A percentile compares a stretch with the other conserved stretches of the same genome.
Evolutionary conservation across 495 filamentous ascomycete genomes (phyloP).

Genomic region (Pyronema domesticum): DNA sequence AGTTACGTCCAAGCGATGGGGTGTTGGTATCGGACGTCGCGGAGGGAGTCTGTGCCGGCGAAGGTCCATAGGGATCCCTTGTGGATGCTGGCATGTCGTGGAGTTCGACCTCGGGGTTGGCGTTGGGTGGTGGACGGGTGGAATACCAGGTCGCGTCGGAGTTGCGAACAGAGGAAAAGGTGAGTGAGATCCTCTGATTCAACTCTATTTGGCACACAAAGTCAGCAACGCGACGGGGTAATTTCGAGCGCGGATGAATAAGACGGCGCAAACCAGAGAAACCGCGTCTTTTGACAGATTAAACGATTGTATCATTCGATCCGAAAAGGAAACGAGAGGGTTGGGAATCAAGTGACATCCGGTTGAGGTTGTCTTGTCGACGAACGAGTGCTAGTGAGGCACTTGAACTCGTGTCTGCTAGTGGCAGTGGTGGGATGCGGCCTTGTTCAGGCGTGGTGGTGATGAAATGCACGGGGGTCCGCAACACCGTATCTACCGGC

Average conservation of each 20-base stretch:
- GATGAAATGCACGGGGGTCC: no score
- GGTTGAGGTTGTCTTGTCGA: neutral
- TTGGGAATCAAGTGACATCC: neutral
- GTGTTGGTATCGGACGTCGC: conserved; percentile 1
- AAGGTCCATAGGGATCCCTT: conserved; percentile 5
- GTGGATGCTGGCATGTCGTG: conserved; percentile 24
- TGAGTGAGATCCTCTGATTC: conserved; percentile 21
- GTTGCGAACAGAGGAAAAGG: conserved; percentile 21
- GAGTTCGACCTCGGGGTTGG: conserved; percentile 21
- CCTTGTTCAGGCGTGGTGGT: no score
- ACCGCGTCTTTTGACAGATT: neutral
- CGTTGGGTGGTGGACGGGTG: conserved; percentile 17
- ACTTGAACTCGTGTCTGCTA: no score
- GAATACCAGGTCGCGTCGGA: conserved; percentile 13
- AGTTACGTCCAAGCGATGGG: conserved; percentile 1
- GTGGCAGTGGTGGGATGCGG: no score
- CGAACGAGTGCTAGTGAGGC: no score
- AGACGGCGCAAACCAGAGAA: neutral
- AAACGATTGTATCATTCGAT: no score
- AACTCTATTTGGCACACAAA: conserved; percentile 9
- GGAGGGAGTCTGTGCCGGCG: conserved; percentile 13
- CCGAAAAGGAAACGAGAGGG: neutral
- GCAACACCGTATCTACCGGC: no score
- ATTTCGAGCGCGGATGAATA: conserved; percentile 11
- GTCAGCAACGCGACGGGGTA: conserved; percentile 18